Evolutionary conservation across 495 filamentous ascomycete genomes (phyloP), one percentile per base, ranked within the genome.

Genomic region (Oidiodendron maius): DNA sequence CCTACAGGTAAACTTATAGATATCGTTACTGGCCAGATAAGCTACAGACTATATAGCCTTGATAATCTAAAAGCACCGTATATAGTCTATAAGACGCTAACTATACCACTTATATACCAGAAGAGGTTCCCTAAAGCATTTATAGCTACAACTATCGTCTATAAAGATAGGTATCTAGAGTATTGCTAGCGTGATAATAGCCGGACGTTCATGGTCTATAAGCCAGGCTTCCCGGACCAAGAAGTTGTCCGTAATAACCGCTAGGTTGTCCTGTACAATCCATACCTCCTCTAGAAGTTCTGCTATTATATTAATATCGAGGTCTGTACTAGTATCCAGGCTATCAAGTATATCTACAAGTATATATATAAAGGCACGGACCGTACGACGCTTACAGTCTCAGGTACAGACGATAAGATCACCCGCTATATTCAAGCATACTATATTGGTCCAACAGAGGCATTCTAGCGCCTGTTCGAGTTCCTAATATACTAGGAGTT

Each of bases 351-450:
- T 48, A 53, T 56, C 5, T 21, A 53, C 44, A 56, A 56, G 47
- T 56, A 56, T 38, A 37, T 56, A 18, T 56, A 56, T 48, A 56
- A 56, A 53, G 53, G 51, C 10, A 23, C 35, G 17, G 50, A 57
- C 24, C 21, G 39, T 25, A 57, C 28, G 2, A 44, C 37, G n/a
- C 15, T 44, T 22, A 12, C 28, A 39, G 26, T 57, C 24, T 21
- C n/a, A n/a, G 4, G 30, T 40, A 46, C 17, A 23, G 22, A 46
- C 23, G 50, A 57, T 38, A 39, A 57, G 50, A 53, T 57, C 25
- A 42, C 37, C 36, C 23, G 26, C 9, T 48, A 48, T 48, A 11
- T 57, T n/a, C 18, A 48, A 18, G 16, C 28, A 3, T 17, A 44
- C 9, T 57, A 57, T 44, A 49, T 57, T 49, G 28, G 50, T 30